Evolutionary conservation across 2,329 filamentous ascomycete species (phyloP).

Genomic region (Cytospora schulzeri): DNA sequence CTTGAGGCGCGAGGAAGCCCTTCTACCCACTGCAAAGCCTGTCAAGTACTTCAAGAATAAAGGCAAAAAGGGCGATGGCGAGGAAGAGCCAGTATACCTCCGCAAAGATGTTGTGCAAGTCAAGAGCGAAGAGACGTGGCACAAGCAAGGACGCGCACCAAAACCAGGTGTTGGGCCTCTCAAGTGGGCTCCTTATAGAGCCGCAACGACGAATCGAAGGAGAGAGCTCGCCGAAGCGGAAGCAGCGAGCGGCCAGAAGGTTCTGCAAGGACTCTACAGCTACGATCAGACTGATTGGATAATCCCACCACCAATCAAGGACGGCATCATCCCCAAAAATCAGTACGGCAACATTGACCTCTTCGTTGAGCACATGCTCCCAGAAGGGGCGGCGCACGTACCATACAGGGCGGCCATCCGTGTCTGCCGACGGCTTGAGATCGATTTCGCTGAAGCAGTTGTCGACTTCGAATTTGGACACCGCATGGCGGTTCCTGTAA

Average conservation of each 20-base stretch:
- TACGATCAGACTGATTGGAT: slow-evolving; percentile 92
- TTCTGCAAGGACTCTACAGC: slow-evolving; percentile 83
- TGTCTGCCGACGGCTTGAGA: slow-evolving; percentile 79
- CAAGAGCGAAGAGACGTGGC: slow-evolving; percentile 94
- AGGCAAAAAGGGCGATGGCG: slow-evolving; percentile 67
- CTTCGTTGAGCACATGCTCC: slow-evolving; percentile 92
- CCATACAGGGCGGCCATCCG: slow-evolving; percentile 75
- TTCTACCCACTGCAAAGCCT: slow-evolving; percentile 67
- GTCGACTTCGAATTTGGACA: slow-evolving; percentile 96
- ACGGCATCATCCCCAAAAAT: slow-evolving; percentile 91
- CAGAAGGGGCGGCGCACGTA: slow-evolving; percentile 76
- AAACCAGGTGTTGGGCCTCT: slow-evolving; percentile 70
- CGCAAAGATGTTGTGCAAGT: slow-evolving; percentile 81
- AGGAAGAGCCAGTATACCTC: slow-evolving; percentile 78
- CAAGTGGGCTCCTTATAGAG: slow-evolving; percentile 87
- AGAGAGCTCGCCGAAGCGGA: slow-evolving; percentile 87
- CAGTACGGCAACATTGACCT: slow-evolving; percentile 95
- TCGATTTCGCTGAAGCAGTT: slow-evolving; percentile 92
- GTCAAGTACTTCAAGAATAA: slow-evolving; percentile 79
- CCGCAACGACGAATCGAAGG: slow-evolving; percentile 83
- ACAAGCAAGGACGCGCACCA: slow-evolving; percentile 88
- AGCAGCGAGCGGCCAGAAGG: slow-evolving; percentile 77
- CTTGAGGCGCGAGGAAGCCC: slow-evolving; percentile 86
- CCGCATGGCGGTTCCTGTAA: slow-evolving; percentile 88
- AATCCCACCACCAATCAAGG: slow-evolving; percentile 80